These are phyloP conservation scores for Passalora sequoiae DNA, from an alignment of 2,329 filamentous ascomycete species.

Conservation along the genomic window DNA sequence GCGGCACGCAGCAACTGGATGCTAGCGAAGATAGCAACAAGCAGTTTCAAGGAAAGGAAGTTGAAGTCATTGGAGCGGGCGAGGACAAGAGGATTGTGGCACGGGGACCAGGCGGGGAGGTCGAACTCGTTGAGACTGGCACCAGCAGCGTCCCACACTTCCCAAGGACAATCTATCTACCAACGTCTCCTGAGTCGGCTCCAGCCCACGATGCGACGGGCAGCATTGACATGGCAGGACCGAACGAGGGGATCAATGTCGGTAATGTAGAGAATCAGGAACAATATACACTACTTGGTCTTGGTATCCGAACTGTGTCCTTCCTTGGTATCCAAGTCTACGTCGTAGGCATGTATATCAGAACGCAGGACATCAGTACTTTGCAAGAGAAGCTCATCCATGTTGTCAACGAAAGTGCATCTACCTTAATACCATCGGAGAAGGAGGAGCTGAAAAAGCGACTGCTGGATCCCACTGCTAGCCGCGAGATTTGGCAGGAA, in stretches of 20 bases:
- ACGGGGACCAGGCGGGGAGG: constrained; percentile 48
- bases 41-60: constrained; percentile 51
- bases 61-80: constrained; percentile 58
- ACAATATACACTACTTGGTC: constrained; percentile 80
- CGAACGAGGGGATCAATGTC: constrained; percentile 31
- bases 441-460: constrained; percentile 65
- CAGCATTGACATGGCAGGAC: constrained; percentile 17
- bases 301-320: constrained; percentile 83
- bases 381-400: constrained; percentile 73
- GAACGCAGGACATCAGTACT: constrained; percentile 72
- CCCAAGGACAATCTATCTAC: constrained; percentile 65
- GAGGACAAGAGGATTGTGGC: constrained; percentile 48
- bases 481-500: constrained; percentile 68
- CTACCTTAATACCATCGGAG: constrained; percentile 75
- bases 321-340: constrained; percentile 91
- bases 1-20: constrained; percentile 29
- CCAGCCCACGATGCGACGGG: constrained; percentile 13
- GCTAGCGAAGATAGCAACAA: constrained; percentile 32
- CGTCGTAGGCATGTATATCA: constrained; percentile 87
- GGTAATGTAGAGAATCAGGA: constrained; percentile 43
- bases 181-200: constrained; percentile 38
- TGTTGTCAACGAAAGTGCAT: constrained; percentile 70
- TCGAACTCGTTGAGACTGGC: constrained; percentile 73
- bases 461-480: constrained; percentile 64
- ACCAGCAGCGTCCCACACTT: constrained; percentile 75